Evolutionary conservation across 1,284 basidiomycete species (phyloP).

Genomic region (Sporisorium exsertum): DNA sequence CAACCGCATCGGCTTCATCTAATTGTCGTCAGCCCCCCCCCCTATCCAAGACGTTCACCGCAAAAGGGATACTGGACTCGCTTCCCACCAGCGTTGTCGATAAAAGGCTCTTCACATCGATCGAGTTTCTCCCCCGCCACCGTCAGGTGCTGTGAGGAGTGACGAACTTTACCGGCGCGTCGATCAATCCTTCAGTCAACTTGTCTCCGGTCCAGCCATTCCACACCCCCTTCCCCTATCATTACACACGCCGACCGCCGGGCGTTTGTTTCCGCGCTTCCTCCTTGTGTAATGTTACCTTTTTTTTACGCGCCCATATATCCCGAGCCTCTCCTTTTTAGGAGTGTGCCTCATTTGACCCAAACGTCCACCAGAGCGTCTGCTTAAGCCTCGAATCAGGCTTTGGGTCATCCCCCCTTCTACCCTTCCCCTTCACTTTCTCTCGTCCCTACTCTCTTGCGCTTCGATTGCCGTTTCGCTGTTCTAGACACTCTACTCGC

Average conservation of each 20-base stretch:
- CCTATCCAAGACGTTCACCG: too few relatives aligned
- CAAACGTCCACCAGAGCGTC: slow-evolving; percentile 53
- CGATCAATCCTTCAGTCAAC: background rate
- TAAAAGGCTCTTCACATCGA: background rate
- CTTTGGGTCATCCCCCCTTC: slow-evolving; percentile 45
- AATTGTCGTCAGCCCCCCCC: slow-evolving; percentile 13
- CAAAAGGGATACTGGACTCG: slow-evolving; percentile 3
- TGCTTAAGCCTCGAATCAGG: slow-evolving; percentile 47
- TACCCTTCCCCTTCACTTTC: background rate
- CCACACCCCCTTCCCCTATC: background rate
- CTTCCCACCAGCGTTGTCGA: background rate
- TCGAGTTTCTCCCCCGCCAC: background rate
- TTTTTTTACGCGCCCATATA: slow-evolving; percentile 30
- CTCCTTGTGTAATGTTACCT: slow-evolving; percentile 40
- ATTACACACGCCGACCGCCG: background rate
- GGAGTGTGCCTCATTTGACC: slow-evolving; percentile 19
- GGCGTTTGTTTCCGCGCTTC: slow-evolving; percentile 1
- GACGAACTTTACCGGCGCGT: background rate
- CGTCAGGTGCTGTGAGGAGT: background rate
- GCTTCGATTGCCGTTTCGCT: background rate
- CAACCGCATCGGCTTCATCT: slow-evolving; percentile 84
- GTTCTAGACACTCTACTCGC: too few relatives aligned
- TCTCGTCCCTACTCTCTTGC: background rate
- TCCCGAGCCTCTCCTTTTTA: slow-evolving; percentile 7
- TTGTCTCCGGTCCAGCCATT: background rate